Conservation (phyloP, 1,284 basidiomycete genomes). For the Apiotrichum akiyoshidainum region DNA sequence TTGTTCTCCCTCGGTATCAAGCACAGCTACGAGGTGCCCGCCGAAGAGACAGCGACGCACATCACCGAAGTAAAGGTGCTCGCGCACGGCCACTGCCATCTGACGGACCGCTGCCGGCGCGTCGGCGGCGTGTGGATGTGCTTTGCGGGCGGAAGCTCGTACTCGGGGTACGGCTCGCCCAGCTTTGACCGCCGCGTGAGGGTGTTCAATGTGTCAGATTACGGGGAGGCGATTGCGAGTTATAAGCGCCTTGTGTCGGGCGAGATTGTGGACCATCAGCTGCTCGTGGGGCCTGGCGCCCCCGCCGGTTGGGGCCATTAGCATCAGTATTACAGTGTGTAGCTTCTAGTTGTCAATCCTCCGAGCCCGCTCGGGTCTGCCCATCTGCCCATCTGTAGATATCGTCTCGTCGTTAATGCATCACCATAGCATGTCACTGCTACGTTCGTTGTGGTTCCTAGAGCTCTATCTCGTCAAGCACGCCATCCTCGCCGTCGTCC, state of each 20-base stretch:
- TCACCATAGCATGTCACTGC: not conserved
- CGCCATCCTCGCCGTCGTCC: conserved; percentile 12
- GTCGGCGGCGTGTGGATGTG: conserved; percentile 81
- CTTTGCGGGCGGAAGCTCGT: conserved; percentile 89
- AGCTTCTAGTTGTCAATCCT: no score
- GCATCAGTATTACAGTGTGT: no score
- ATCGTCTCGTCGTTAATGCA: not conserved
- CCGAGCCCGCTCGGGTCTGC: no score
- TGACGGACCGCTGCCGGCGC: conserved; percentile 82
- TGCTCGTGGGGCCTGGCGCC: conserved; percentile 41
- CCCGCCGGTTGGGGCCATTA: conserved; percentile 27
- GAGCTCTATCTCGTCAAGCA: conserved; percentile 3
- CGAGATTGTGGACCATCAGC: conserved; percentile 61
- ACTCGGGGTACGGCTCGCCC: conserved; percentile 75
- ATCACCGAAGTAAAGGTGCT: conserved; percentile 56
- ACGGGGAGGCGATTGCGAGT: conserved; percentile 81
- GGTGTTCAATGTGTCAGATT: conserved; percentile 77
- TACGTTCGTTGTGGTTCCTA: not conserved
- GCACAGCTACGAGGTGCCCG: conserved; percentile 52
- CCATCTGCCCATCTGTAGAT: no score
- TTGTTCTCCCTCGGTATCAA: conserved; percentile 78
- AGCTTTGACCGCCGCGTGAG: conserved; percentile 87
- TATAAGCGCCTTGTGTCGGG: conserved; percentile 81
- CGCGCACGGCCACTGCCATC: conserved; percentile 81
- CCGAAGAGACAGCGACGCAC: conserved; percentile 59